Evolutionary conservation across 768 basidiomycete species (phyloP).

Genomic region (Rhodotorula kratochvilovae): DNA sequence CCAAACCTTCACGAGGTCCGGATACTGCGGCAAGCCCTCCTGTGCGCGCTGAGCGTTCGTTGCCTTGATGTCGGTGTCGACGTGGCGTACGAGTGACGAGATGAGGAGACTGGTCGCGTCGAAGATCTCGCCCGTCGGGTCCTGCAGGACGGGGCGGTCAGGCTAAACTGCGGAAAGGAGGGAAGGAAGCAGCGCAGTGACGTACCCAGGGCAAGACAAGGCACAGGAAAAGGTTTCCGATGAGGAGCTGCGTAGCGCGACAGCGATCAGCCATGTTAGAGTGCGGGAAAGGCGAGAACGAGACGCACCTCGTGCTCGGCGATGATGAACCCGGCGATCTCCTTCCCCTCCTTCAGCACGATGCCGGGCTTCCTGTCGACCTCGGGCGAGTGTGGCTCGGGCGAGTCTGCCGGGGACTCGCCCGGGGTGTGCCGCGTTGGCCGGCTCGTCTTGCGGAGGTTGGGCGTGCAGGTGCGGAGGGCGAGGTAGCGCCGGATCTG

Average conservation of each 20-base stretch:
- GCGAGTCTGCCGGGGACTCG: background rate
- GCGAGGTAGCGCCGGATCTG: slow-evolving; percentile 25
- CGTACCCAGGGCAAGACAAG: slow-evolving; percentile 32
- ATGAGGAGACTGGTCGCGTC: slow-evolving; percentile 33
- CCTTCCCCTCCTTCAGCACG: slow-evolving; percentile 23
- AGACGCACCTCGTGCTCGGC: slow-evolving; percentile 22
- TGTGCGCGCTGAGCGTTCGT: background rate
- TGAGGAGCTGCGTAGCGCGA: background rate
- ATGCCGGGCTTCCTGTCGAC: background rate
- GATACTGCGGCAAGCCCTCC: background rate
- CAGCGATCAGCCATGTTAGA: too few species aligned
- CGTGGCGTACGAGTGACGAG: slow-evolving; percentile 9
- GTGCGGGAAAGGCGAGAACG: too few species aligned
- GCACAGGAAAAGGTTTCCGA: slow-evolving; percentile 27
- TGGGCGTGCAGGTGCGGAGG: slow-evolving; percentile 25
- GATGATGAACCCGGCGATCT: slow-evolving; percentile 29
- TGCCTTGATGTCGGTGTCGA: slow-evolving; percentile 8
- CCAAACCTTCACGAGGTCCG: slow-evolving; percentile 11
- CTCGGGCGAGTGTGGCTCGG: background rate
- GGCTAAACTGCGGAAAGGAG: too few species aligned
- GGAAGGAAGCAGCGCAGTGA: background rate
- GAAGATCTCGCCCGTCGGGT: slow-evolving; percentile 29
- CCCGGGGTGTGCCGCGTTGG: background rate
- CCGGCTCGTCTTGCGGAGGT: slow-evolving; percentile 22
- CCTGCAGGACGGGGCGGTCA: background rate